Evolutionary conservation across 495 filamentous ascomycete genomes (phyloP).

Genomic region (Penicillium soppii): DNA sequence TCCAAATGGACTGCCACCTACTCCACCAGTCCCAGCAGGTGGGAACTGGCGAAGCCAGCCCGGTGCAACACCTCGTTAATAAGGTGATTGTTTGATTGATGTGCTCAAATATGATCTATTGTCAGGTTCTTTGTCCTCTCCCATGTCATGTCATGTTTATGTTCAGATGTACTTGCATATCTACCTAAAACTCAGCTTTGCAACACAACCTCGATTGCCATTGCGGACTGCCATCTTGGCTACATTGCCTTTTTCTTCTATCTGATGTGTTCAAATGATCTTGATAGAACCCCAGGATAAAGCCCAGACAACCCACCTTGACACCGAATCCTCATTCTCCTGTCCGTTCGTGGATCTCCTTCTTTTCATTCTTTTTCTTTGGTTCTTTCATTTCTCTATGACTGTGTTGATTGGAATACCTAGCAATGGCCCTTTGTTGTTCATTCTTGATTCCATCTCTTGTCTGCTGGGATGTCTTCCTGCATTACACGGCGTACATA

Average conservation of each 20-base stretch:
- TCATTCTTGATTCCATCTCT: not conserved
- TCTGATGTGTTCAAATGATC: not conserved
- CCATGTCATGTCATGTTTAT: not conserved
- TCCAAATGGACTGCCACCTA: conserved; percentile 39
- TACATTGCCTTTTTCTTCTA: no score
- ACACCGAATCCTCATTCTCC: not conserved
- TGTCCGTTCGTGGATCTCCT: conserved; percentile 7
- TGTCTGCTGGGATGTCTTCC: conserved; percentile 20
- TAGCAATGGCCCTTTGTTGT: conserved; percentile 8
- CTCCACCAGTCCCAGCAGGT: conserved; percentile 35
- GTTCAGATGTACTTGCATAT: conserved; percentile 1
- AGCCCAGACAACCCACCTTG: not conserved
- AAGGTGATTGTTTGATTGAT: not conserved
- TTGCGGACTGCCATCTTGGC: not conserved
- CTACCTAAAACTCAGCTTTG: not conserved
- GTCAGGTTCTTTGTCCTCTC: not conserved
- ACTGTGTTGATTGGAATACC: conserved; percentile 11
- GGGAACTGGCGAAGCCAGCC: conserved; percentile 35
- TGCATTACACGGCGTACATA: conserved; percentile 32
- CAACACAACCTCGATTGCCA: not conserved
- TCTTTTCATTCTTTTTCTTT: conserved; percentile 3
- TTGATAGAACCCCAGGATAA: not conserved
- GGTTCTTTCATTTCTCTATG: conserved; percentile 1
- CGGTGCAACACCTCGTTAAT: conserved; percentile 22
- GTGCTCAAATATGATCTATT: conserved; percentile 1